Conservation (phyloP, 495 filamentous ascomycete genomes). For the Podospora sp. region DNA sequence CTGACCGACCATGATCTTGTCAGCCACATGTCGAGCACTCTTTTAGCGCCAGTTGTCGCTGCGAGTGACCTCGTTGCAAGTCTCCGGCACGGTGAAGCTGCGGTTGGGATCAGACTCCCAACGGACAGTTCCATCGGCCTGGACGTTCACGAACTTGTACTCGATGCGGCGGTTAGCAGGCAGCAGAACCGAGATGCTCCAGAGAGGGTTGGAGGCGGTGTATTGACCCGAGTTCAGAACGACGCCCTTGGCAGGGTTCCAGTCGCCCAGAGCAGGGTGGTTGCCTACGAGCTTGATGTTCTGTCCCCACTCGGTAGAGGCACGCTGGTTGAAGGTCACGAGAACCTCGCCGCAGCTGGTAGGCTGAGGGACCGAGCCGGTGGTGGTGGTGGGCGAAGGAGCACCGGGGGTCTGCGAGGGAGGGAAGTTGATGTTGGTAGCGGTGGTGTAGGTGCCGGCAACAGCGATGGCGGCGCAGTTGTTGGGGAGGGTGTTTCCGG, state of each 20-base stretch:
- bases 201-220: slow-evolving; percentile 57
- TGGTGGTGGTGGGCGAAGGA: slow-evolving; percentile 34
- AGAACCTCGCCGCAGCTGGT: slow-evolving; percentile 52
- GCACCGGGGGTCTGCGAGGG: slow-evolving; percentile 48
- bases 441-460: slow-evolving; percentile 60
- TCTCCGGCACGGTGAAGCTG: slow-evolving; percentile 55
- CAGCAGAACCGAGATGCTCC: slow-evolving; percentile 56
- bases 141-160: slow-evolving; percentile 71
- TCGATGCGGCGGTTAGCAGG: slow-evolving; percentile 56
- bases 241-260: slow-evolving; percentile 55
- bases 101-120: slow-evolving; percentile 72
- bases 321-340: slow-evolving; percentile 62
- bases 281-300: slow-evolving; percentile 62
- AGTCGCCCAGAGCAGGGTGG: slow-evolving; percentile 56
- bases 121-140: slow-evolving; percentile 52
- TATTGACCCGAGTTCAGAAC: slow-evolving; percentile 58
- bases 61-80: slow-evolving; percentile 48
- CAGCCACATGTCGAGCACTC: background rate
- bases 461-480: slow-evolving; percentile 56
- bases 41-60: slow-evolving; percentile 42
- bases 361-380: slow-evolving; percentile 39
- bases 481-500: slow-evolving; percentile 53
- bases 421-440: slow-evolving; percentile 60
- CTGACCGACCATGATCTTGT: background rate
- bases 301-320: slow-evolving; percentile 59